Evolutionary conservation across 495 filamentous ascomycete genomes (phyloP).

Genomic region (Rostrohypoxylon terebratum): DNA sequence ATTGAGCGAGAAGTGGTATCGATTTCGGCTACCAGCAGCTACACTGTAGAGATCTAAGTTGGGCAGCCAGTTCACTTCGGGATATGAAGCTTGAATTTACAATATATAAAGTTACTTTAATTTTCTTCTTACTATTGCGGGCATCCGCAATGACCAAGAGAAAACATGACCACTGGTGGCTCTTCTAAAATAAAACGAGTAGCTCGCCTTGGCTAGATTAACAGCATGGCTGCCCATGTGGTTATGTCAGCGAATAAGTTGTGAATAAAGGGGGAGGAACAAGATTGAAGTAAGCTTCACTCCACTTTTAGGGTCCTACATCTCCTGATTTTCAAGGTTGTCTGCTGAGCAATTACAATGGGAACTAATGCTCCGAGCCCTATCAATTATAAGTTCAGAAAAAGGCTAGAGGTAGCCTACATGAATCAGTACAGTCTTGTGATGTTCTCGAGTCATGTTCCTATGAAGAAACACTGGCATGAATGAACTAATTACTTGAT

Average conservation of each 20-base stretch:
- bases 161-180: not conserved
- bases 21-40: no score
- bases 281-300: slow-evolving; percentile 3
- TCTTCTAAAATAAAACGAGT: not conserved
- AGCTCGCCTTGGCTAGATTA: not conserved
- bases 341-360: not conserved
- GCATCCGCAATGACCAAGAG: not conserved
- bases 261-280: not conserved
- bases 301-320: not conserved
- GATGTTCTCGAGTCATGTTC: not conserved
- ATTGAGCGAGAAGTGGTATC: no score
- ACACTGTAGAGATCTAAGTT: no score
- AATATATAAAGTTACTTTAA: no score
- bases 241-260: not conserved
- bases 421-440: not conserved
- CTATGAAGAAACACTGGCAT: not conserved
- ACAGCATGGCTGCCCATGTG: not conserved
- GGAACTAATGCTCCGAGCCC: not conserved
- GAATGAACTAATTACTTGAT: not conserved
- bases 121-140: not conserved
- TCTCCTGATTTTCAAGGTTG: not conserved
- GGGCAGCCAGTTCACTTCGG: no score
- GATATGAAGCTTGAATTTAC: no score
- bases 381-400: not conserved
- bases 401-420: not conserved